Conservation (phyloP, 495 filamentous ascomycete species). For the Cairneyella variabilis region DNA sequence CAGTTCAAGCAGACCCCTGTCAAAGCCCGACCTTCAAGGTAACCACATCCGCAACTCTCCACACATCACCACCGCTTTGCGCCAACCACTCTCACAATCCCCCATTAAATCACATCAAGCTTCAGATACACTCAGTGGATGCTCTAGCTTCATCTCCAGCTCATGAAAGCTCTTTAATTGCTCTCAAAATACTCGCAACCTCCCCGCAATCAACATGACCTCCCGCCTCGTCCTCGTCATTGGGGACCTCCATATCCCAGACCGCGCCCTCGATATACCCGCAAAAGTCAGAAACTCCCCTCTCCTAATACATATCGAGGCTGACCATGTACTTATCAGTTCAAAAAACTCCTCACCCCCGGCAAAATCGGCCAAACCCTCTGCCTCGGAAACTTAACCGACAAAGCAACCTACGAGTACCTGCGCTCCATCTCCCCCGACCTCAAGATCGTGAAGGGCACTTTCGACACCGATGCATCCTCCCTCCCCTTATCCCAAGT, state of each 20-base stretch:
- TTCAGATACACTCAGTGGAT: background rate
- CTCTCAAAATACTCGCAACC: background rate
- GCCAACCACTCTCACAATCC: background rate
- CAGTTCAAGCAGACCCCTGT: too few relatives aligned
- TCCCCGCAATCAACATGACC: constrained; percentile 49
- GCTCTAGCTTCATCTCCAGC: background rate
- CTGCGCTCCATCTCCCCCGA: constrained; percentile 88
- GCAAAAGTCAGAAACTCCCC: constrained; percentile 61
- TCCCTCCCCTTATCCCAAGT: constrained; percentile 90
- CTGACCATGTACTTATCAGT: constrained; percentile 52
- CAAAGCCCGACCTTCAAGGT: too few relatives aligned
- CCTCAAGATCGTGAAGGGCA: constrained; percentile 83
- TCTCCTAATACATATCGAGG: constrained; percentile 1
- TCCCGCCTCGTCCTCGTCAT: constrained; percentile 85
- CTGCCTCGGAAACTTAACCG: constrained; percentile 95
- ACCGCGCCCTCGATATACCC: constrained; percentile 85
- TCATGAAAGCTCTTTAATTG: background rate
- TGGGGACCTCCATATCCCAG: constrained; percentile 96
- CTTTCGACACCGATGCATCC: constrained; percentile 89
- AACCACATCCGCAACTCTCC: too few relatives aligned
- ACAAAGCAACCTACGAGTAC: constrained; percentile 91
- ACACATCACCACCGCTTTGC: background rate
- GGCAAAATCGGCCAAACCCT: constrained; percentile 98
- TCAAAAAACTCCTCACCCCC: constrained; percentile 95
- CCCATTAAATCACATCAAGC: background rate